Percentiles rank a stretch among this genome's conserved stretches.
These are phyloP conservation scores for Solanum pimpinellifolium DNA, from an alignment of 257 asterid genomes.

Conservation along the genomic window DNA sequence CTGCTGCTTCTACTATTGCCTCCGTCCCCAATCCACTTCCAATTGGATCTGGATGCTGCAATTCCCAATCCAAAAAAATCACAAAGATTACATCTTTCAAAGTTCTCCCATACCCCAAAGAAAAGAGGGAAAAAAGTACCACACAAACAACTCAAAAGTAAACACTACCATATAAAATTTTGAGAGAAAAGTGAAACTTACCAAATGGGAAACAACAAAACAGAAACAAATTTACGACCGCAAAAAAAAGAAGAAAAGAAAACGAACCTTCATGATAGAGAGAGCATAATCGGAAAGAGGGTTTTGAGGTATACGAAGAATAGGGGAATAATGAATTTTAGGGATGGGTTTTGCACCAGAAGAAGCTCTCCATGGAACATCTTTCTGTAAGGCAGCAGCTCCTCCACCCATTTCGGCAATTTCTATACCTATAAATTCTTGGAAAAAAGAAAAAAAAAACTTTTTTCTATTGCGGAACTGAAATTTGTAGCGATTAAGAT, in stretches of 20 bases:
- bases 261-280: slow-evolving; percentile 59
- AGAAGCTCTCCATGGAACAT: slow-evolving; percentile 82
- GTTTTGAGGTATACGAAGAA: slow-evolving; percentile 59
- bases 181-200: background rate
- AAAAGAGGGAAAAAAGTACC: background rate
- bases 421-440: background rate
- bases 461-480: background rate
- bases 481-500: background rate
- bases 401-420: slow-evolving; percentile 42
- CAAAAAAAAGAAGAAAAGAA: background rate
- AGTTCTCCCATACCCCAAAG: background rate
- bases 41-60: slow-evolving; percentile 38
- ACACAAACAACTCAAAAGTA: background rate
- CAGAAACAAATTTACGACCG: background rate
- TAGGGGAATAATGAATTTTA: slow-evolving; percentile 75
- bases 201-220: background rate
- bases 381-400: slow-evolving; percentile 38
- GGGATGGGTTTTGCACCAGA: slow-evolving; percentile 66
- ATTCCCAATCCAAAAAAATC: background rate
- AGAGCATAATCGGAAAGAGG: slow-evolving; percentile 62
- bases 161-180: background rate
- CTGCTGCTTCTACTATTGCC: slow-evolving; percentile 90
- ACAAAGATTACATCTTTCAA: background rate
- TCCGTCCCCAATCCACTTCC: slow-evolving; percentile 71
- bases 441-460: background rate